Conservation (phyloP, 148 eudicot species). For the Vaccinium vitisidaea region DNA sequence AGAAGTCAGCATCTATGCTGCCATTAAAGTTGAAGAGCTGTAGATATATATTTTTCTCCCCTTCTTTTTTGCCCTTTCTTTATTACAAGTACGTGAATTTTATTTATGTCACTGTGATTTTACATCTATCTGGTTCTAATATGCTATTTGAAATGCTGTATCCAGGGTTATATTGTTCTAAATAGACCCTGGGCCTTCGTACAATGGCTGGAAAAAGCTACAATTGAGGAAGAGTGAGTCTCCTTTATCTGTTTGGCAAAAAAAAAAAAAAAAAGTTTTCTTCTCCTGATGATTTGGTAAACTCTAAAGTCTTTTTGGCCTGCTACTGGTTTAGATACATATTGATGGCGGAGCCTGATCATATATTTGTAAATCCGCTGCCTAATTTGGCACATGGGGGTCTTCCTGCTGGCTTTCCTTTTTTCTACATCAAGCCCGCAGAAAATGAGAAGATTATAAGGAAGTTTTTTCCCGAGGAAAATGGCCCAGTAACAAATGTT, state of each 20-base stretch:
- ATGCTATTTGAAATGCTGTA: constrained; percentile 14
- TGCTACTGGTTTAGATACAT: constrained; percentile 59
- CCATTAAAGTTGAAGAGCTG: not conserved
- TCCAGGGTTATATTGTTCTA: constrained; percentile 75
- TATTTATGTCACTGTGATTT: not conserved
- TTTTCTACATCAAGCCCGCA: constrained; percentile 89
- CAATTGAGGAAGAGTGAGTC: constrained; percentile 80
- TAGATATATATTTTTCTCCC: not conserved
- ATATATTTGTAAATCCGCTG: constrained; percentile 74
- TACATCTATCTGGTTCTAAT: constrained; percentile 3
- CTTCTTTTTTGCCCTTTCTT: not conserved
- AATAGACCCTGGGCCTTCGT: constrained; percentile 98
- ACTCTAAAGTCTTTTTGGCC: not conserved
- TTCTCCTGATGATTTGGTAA: not conserved
- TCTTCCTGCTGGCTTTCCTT: constrained; percentile 83
- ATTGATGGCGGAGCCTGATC: constrained; percentile 98
- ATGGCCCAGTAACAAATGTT: constrained; percentile 82
- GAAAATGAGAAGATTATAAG: constrained; percentile 69
- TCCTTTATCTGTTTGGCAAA: not conserved
- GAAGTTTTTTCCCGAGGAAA: constrained; percentile 72
- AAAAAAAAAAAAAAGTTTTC: no score
- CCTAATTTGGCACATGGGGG: constrained; percentile 83
- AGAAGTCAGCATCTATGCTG: not conserved
- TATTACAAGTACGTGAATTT: not conserved
- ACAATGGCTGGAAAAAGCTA: constrained; percentile 77